phyloP scores from a whole-genome alignment of 192 early-diverging fungal genomes.

The Coemansia sp. region DNA sequence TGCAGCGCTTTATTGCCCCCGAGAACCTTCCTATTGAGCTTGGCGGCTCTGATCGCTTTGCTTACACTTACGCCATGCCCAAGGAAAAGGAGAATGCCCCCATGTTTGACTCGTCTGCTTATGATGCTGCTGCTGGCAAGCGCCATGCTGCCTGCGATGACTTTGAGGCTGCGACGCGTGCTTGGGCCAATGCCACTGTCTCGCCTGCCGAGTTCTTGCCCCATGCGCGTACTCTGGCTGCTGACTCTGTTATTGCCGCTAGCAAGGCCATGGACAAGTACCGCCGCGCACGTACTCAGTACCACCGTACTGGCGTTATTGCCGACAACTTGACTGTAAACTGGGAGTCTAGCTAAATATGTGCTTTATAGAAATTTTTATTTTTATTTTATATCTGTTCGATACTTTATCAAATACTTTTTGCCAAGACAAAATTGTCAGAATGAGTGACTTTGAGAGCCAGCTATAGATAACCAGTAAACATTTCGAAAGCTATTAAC shows the following conservation, averaged over 20 bases:
- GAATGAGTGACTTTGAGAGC: too few relatives aligned
- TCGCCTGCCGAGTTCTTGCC: background rate
- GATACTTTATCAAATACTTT: too few relatives aligned
- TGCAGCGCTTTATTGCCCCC: conserved; percentile 64
- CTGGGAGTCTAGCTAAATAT: conserved; percentile 6
- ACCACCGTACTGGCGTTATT: conserved; percentile 57
- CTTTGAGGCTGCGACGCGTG: conserved; percentile 52
- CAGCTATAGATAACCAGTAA: too few relatives aligned
- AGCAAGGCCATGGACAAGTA: conserved; percentile 54
- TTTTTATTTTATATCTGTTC: background rate
- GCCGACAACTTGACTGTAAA: conserved; percentile 22
- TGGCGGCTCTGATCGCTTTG: conserved; percentile 61
- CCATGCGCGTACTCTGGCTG: conserved; percentile 36
- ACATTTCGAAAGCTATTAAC: too few relatives aligned
- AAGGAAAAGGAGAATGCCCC: conserved; percentile 51
- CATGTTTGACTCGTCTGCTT: conserved; percentile 52
- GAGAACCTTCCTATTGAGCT: conserved; percentile 61
- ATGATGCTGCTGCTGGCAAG: conserved; percentile 33
- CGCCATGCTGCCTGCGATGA: conserved; percentile 35
- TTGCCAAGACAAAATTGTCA: too few relatives aligned
- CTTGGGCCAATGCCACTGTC: conserved; percentile 44
- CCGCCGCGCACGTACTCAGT: conserved; percentile 53
- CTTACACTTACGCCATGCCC: conserved; percentile 58
- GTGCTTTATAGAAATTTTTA: background rate
- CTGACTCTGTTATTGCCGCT: conserved; percentile 51